A percentile compares a stretch with the other conserved stretches of the same genome.
Conservation (phyloP, 148 eudicot genomes). For the Camellia granthamiana region DNA sequence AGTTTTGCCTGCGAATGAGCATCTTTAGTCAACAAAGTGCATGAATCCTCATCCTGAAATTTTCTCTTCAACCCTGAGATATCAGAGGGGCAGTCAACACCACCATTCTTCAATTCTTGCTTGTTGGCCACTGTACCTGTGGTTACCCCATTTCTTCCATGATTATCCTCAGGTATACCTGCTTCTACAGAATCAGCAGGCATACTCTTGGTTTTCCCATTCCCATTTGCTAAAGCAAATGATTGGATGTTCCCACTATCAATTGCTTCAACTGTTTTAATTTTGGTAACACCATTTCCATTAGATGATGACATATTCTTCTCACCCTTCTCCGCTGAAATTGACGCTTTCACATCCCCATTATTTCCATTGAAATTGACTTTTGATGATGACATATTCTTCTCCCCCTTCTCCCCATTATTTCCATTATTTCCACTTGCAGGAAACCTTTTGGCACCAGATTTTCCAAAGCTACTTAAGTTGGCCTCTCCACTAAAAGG, state of each 20-base stretch:
- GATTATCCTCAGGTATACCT: conserved; percentile 28
- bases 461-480: conserved; percentile 33
- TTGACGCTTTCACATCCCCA: conserved; percentile 32
- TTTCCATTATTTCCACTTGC: conserved; percentile 25
- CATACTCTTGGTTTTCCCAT: conserved; percentile 35
- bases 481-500: conserved; percentile 41
- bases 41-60: conserved; percentile 37
- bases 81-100: conserved; percentile 25
- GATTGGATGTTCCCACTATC: conserved; percentile 12
- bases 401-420: background rate
- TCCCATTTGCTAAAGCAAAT: background rate
- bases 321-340: conserved; percentile 34
- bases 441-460: conserved; percentile 26
- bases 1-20: conserved; percentile 43
- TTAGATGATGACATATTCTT: conserved; percentile 23
- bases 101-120: conserved; percentile 33
- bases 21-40: conserved; percentile 60
- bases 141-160: conserved; percentile 17
- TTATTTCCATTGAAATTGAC: conserved; percentile 37
- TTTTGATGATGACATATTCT: conserved; percentile 28
- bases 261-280: conserved; percentile 24
- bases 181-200: conserved; percentile 23
- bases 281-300: conserved; percentile 30
- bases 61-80: conserved; percentile 54
- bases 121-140: conserved; percentile 14